These are phyloP conservation scores for Metarhizium anisopliae DNA, from an alignment of 2,329 filamentous ascomycete genomes.

Conservation along the genomic window DNA sequence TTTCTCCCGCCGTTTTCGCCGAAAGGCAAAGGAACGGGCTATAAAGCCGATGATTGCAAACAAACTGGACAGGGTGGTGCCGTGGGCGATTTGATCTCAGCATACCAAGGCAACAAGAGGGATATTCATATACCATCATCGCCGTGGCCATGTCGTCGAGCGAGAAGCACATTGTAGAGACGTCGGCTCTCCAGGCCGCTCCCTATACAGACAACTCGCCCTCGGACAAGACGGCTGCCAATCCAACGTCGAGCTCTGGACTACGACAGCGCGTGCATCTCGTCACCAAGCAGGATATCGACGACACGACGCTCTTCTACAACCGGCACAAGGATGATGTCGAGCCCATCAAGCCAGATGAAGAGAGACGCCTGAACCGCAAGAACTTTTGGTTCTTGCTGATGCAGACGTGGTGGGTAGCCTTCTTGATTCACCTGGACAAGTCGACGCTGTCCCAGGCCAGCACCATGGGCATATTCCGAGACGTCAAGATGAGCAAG, in stretches of 20 bases:
- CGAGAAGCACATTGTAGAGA: background rate
- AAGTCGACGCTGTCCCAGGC: constrained; percentile 15
- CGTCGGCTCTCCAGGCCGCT: background rate
- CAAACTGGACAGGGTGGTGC: too few relatives aligned
- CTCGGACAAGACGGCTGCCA: fast-evolving
- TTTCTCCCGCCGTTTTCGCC: too few relatives aligned
- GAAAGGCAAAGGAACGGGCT: too few relatives aligned
- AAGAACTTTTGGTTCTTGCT: constrained; percentile 17
- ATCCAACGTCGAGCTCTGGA: background rate
- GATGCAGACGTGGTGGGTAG: constrained; percentile 14
- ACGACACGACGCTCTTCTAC: constrained; percentile 16
- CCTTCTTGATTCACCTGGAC: constrained; percentile 17
- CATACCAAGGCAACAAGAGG: background rate
- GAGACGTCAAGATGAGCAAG: constrained; percentile 14
- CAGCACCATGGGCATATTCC: constrained; percentile 17
- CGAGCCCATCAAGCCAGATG: constrained; percentile 5
- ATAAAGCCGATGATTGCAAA: too few relatives aligned
- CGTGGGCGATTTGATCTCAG: too few relatives aligned
- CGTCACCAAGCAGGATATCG: constrained; percentile 11
- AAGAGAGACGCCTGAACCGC: constrained; percentile 7
- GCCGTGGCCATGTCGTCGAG: background rate
- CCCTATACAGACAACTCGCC: background rate
- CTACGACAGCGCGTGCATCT: constrained; percentile 1
- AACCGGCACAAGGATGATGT: constrained; percentile 12
- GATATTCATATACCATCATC: background rate